phyloP scores from a whole-genome alignment of 352 stramenopile genomes.

The Globisporangium cylindrosporum region DNA sequence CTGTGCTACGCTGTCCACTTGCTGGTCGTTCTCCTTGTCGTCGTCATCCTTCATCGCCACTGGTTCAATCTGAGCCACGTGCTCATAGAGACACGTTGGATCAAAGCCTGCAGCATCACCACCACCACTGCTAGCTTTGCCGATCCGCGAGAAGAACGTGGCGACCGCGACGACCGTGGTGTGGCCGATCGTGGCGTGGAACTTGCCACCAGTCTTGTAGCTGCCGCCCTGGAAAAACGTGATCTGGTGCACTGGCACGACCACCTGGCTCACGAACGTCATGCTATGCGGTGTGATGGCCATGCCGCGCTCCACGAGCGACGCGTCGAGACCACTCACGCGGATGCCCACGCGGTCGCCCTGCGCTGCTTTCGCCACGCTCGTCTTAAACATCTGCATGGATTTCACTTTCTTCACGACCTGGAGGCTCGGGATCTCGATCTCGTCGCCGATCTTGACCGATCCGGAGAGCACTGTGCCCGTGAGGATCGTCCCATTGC shows the following conservation, averaged over 20 bases:
- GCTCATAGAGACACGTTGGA: conserved; percentile 35
- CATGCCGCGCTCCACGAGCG: conserved; percentile 59
- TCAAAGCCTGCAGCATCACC: conserved; percentile 29
- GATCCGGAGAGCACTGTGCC: conserved; percentile 90
- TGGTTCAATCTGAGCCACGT: conserved; percentile 33
- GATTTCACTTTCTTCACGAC: conserved; percentile 95
- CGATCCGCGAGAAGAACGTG: conserved; percentile 57
- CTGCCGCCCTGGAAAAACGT: conserved; percentile 45
- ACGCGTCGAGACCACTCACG: conserved; percentile 71
- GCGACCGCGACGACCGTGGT: conserved; percentile 63
- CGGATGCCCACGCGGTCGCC: conserved; percentile 97
- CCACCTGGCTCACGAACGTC: conserved; percentile 42
- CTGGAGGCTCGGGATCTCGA: conserved; percentile 90
- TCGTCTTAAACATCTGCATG: conserved; percentile 97
- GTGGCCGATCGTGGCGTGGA: conserved; percentile 75
- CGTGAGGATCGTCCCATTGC: conserved; percentile 97
- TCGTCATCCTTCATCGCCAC: conserved; percentile 9
- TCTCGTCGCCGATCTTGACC: conserved; percentile 86
- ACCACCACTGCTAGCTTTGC: neutral
- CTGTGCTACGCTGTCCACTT: neutral
- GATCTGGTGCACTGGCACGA: conserved; percentile 54
- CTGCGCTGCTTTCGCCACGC: conserved; percentile 75
- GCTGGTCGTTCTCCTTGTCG: conserved; percentile 1
- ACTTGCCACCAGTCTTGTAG: conserved; percentile 65
- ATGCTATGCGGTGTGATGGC: conserved; percentile 55